Evolutionary conservation across 225 moss, liverwort and hornwort genomes (phyloP).

Genomic region (Pseudoscleropodium purum): DNA sequence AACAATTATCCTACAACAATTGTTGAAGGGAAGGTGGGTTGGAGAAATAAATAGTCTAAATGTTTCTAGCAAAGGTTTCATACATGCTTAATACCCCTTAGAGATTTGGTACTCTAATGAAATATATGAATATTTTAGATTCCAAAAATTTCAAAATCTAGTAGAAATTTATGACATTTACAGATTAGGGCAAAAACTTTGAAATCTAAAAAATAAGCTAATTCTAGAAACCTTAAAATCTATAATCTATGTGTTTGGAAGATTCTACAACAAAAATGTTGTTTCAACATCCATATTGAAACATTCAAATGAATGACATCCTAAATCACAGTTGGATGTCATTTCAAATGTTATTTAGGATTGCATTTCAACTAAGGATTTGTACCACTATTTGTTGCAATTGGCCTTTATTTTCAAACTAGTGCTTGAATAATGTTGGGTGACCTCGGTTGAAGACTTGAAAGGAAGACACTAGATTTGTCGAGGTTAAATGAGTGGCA

Average conservation of each 20-base stretch:
- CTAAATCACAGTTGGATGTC: not conserved
- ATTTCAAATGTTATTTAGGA: too few species aligned
- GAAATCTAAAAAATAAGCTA: not conserved
- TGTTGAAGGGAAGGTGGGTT: fast-evolving
- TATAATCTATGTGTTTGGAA: fast-evolving
- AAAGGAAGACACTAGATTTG: fast-evolving
- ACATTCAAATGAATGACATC: not conserved
- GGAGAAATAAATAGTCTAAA: not conserved
- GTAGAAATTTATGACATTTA: fast-evolving
- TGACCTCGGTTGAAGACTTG: fast-evolving
- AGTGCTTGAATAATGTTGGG: not conserved
- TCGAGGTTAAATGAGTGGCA: not conserved
- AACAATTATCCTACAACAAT: not conserved
- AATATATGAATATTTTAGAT: not conserved
- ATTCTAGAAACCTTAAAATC: too few species aligned
- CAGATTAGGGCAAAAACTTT: not conserved
- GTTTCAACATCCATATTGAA: not conserved
- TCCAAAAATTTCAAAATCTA: not conserved
- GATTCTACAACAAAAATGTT: not conserved
- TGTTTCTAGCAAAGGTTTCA: not conserved
- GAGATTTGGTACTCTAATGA: not conserved
- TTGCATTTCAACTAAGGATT: too few species aligned
- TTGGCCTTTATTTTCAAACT: not conserved
- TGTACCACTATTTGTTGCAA: not conserved
- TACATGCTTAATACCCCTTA: fast-evolving